phyloP scores from a whole-genome alignment of 1,139 yeast genomes.

The Cylindricascospora bacillispora region DNA sequence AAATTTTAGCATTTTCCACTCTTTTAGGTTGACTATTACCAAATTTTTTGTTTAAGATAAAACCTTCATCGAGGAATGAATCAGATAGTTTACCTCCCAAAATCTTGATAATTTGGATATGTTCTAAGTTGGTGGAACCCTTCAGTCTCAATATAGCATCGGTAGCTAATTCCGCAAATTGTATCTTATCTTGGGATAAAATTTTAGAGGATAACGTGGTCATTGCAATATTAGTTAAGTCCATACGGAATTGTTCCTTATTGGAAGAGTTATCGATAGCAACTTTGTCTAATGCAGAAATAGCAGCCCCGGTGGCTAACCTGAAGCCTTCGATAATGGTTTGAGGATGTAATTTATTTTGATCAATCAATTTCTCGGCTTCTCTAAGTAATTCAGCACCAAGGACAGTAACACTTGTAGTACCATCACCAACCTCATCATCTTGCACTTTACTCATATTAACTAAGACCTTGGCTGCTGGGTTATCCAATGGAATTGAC shows the following conservation, averaged over 20 bases:
- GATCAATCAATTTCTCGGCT: slow-evolving; percentile 86
- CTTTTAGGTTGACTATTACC: slow-evolving; percentile 91
- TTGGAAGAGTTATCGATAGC: slow-evolving; percentile 67
- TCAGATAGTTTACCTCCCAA: slow-evolving; percentile 87
- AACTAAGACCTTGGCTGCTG: slow-evolving; percentile 95
- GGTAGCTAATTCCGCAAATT: slow-evolving; percentile 82
- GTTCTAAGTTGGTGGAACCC: slow-evolving; percentile 90
- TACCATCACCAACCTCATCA: slow-evolving; percentile 98
- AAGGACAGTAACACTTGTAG: slow-evolving; percentile 94
- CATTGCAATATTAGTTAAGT: slow-evolving; percentile 74
- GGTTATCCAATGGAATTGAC: slow-evolving; percentile 90
- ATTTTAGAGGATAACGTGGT: slow-evolving; percentile 92
- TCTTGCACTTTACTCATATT: slow-evolving; percentile 96
- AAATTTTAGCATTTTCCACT: slow-evolving; percentile 69
- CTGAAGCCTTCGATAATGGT: slow-evolving; percentile 94
- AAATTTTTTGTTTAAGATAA: slow-evolving; percentile 78
- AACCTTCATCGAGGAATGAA: slow-evolving; percentile 92
- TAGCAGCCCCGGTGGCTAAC: slow-evolving; percentile 73
- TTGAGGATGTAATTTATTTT: slow-evolving; percentile 88
- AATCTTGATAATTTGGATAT: slow-evolving; percentile 86
- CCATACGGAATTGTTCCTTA: slow-evolving; percentile 54
- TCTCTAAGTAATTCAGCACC: slow-evolving; percentile 87
- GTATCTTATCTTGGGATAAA: slow-evolving; percentile 84
- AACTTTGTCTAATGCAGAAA: slow-evolving; percentile 60
- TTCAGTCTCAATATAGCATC: slow-evolving; percentile 86